These are phyloP conservation scores for Tolypocladium inflatum DNA, from an alignment of 2,329 filamentous ascomycete species.

Conservation along the genomic window DNA sequence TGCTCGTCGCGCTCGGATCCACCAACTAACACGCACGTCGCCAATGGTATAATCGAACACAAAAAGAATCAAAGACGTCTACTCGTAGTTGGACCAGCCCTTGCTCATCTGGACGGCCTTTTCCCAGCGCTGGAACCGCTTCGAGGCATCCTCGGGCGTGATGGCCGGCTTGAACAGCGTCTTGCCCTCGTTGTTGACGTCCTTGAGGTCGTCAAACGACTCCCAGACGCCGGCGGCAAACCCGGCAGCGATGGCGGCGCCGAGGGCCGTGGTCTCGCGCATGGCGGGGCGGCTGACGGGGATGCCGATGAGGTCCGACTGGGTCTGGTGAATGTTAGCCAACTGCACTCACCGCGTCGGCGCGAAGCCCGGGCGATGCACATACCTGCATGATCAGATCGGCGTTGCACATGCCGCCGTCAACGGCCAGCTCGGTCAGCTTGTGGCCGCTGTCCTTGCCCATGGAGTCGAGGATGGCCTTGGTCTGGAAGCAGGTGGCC, in stretches of 20 bases:
- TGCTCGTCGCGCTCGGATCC: not conserved
- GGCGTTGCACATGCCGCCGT: conserved; percentile 75
- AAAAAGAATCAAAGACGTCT: not conserved
- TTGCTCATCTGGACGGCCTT: conserved; percentile 71
- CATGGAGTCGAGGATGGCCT: conserved; percentile 74
- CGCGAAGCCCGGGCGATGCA: conserved; percentile 1
- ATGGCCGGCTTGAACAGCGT: conserved; percentile 62
- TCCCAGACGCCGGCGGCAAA: conserved; percentile 68
- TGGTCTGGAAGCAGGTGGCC: conserved; percentile 76
- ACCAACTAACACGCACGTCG: not conserved
- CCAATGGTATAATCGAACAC: not conserved
- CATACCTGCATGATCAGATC: conserved; percentile 65
- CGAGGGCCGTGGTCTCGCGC: conserved; percentile 75
- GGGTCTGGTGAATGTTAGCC: conserved; percentile 38
- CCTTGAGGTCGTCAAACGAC: conserved; percentile 59
- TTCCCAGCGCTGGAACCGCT: conserved; percentile 63
- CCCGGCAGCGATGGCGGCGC: conserved; percentile 75
- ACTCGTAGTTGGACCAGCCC: conserved; percentile 48
- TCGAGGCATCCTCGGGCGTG: conserved; percentile 44
- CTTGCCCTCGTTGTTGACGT: conserved; percentile 60
- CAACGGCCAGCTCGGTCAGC: conserved; percentile 66
- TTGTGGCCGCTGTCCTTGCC: conserved; percentile 68
- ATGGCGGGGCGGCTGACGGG: conserved; percentile 70
- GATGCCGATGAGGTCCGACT: conserved; percentile 72
- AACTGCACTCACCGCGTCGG: not conserved